Evolutionary conservation across 176 grass and related monocot genomes (phyloP).

Genomic region (Cenchrus americanus): DNA sequence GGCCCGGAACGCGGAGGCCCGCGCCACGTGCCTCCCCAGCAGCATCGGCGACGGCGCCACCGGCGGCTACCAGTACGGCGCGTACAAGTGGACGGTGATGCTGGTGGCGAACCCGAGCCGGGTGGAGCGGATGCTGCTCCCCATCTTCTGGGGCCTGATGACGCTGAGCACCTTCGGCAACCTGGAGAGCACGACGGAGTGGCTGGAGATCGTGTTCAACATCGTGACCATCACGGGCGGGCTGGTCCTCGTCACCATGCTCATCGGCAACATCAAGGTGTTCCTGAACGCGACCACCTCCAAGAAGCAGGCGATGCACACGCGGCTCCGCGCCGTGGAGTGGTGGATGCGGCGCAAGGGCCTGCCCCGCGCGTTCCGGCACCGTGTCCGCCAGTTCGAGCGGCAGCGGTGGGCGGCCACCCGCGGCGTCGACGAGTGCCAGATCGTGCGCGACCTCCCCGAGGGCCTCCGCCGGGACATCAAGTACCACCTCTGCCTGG

Average conservation of each 20-base stretch:
- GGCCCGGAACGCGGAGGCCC: slow-evolving; percentile 51
- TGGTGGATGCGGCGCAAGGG: slow-evolving; percentile 84
- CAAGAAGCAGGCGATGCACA: slow-evolving; percentile 83
- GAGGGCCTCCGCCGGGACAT: slow-evolving; percentile 85
- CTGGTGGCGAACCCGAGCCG: slow-evolving; percentile 75
- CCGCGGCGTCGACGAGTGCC: slow-evolving; percentile 73
- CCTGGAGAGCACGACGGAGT: slow-evolving; percentile 92
- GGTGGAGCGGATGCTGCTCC: slow-evolving; percentile 84
- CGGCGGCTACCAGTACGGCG: slow-evolving; percentile 72
- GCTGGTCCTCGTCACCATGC: slow-evolving; percentile 85
- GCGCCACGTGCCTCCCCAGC: slow-evolving; percentile 51
- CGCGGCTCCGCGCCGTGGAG: slow-evolving; percentile 62
- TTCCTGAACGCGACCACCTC: slow-evolving; percentile 97
- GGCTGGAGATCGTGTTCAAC: slow-evolving; percentile 97
- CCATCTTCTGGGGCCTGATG: slow-evolving; percentile 98
- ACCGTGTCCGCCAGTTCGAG: slow-evolving; percentile 83
- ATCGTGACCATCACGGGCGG: slow-evolving; percentile 84
- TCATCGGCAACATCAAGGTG: slow-evolving; percentile 98
- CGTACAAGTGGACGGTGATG: slow-evolving; percentile 84
- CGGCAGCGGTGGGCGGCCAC: slow-evolving; percentile 93
- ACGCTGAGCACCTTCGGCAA: slow-evolving; percentile 93
- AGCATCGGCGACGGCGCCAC: not conserved
- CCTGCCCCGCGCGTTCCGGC: slow-evolving; percentile 51
- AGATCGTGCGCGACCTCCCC: slow-evolving; percentile 73
- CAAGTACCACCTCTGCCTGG: slow-evolving; percentile 94